A percentile compares a stretch with the other conserved stretches of the same genome.
phyloP scores from a whole-genome alignment of 495 filamentous ascomycete genomes.

The Aspergillus campestris region DNA sequence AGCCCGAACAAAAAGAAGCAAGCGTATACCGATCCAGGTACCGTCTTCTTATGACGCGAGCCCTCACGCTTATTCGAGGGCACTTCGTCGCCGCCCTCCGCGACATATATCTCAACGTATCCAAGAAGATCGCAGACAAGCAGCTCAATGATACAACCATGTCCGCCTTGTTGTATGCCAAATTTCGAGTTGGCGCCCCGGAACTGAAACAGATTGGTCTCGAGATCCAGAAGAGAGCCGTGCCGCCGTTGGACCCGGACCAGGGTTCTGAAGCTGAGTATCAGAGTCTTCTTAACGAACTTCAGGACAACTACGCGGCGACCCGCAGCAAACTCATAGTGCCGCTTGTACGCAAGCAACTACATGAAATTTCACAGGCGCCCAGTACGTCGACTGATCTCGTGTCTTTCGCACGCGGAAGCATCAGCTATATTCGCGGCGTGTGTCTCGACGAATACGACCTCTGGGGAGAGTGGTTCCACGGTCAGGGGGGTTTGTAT shows the following conservation, averaged over 20 bases:
- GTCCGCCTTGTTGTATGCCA: conserved; percentile 69
- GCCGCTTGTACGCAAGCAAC: conserved; percentile 53
- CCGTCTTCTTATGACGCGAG: conserved; percentile 60
- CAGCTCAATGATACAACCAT: conserved; percentile 70
- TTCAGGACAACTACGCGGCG: conserved; percentile 56
- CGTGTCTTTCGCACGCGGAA: conserved; percentile 58
- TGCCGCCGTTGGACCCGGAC: conserved; percentile 50
- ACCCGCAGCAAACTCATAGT: conserved; percentile 50
- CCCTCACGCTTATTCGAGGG: conserved; percentile 74
- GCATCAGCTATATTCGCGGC: conserved; percentile 61
- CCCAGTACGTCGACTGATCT: conserved; percentile 61
- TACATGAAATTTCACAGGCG: conserved; percentile 54
- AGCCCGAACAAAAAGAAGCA: conserved; percentile 79
- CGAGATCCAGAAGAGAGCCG: conserved; percentile 61
- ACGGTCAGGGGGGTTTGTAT: conserved; percentile 57
- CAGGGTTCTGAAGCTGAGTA: conserved; percentile 59
- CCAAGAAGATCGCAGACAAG: conserved; percentile 59
- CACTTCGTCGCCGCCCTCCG: conserved; percentile 67
- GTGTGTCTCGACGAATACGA: conserved; percentile 69
- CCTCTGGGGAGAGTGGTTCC: conserved; percentile 69
- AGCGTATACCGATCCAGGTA: conserved; percentile 70
- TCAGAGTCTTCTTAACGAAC: conserved; percentile 56
- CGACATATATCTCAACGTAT: conserved; percentile 61
- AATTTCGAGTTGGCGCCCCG: conserved; percentile 61
- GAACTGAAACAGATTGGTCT: conserved; percentile 57